Evolutionary conservation across 371 early-diverging fungal genomes (phyloP).

Genomic region (Apophysomyces ossiformis): DNA sequence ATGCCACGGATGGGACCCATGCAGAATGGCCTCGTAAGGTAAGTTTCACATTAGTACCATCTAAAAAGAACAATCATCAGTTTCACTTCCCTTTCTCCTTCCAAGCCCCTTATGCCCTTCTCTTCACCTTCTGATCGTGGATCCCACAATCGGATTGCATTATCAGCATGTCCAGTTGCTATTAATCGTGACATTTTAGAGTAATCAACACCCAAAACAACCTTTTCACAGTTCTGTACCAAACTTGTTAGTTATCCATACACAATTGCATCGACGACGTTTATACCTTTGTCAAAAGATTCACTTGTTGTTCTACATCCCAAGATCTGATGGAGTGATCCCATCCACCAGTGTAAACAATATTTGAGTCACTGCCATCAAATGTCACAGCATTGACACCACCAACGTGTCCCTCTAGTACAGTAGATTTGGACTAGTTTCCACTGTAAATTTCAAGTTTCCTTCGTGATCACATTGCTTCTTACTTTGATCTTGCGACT

Average conservation of each 20-base stretch:
- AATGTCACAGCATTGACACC: slow-evolving; percentile 78
- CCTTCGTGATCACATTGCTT: not conserved
- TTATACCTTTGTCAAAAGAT: slow-evolving; percentile 73
- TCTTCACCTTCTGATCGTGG: slow-evolving; percentile 71
- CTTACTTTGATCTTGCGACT: slow-evolving; percentile 56
- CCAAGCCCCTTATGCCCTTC: too few species aligned
- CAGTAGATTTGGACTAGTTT: slow-evolving; percentile 44
- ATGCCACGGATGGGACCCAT: slow-evolving; percentile 86
- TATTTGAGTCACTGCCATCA: slow-evolving; percentile 53
- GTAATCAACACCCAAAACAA: slow-evolving; percentile 76
- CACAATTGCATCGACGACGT: not conserved
- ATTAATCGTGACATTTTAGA: slow-evolving; percentile 70
- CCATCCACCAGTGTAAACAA: slow-evolving; percentile 87
- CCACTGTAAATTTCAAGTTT: not conserved
- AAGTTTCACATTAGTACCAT: slow-evolving; percentile 81
- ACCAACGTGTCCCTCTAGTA: slow-evolving; percentile 81
- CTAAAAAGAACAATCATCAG: slow-evolving; percentile 11
- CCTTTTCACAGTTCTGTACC: slow-evolving; percentile 84
- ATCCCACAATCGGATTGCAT: slow-evolving; percentile 86
- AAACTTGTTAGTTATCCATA: not conserved
- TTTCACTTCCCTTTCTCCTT: too few species aligned
- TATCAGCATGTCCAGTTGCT: slow-evolving; percentile 90
- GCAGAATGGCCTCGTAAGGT: slow-evolving; percentile 78
- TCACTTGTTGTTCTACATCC: slow-evolving; percentile 82
- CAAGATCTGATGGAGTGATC: slow-evolving; percentile 93